Conservation (phyloP, 2,329 filamentous ascomycete species). For the Talaromyces amestolkiae region DNA sequence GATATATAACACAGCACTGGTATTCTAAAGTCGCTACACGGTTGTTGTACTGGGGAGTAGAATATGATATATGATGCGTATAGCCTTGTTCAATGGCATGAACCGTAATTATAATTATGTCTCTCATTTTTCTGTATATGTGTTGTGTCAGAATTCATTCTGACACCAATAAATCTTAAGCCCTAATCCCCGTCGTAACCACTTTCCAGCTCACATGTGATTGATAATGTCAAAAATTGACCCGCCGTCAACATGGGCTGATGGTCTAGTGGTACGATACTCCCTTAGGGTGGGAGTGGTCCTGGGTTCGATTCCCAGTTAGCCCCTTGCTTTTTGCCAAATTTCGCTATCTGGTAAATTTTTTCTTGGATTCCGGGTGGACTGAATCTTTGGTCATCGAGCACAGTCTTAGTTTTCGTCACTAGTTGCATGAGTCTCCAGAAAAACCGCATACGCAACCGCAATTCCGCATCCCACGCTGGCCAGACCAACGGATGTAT, state of each 20-base stretch:
- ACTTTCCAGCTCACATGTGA: no score
- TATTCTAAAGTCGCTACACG: no score
- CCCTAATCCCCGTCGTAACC: no score
- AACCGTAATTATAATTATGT: no score
- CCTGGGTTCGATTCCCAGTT: slow-evolving; percentile 15
- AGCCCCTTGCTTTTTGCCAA: not conserved
- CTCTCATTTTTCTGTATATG: no score
- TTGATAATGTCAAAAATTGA: not conserved
- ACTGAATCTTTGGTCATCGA: not conserved
- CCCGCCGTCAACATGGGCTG: not conserved
- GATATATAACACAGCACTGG: no score
- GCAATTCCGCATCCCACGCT: not conserved
- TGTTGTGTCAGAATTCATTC: no score
- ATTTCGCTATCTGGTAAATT: not conserved
- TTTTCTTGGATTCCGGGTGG: not conserved
- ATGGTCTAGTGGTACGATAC: slow-evolving; percentile 15
- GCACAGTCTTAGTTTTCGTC: not conserved
- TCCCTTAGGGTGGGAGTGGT: slow-evolving; percentile 14
- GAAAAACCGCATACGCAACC: not conserved
- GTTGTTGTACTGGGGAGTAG: no score
- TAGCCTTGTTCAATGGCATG: no score
- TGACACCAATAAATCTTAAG: no score
- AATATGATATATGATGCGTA: no score
- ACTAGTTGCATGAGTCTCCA: not conserved
- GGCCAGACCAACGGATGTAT: not conserved